Evolutionary conservation across 805 yeast species (phyloP).

Genomic region (Saccharomycopsis selenospora): DNA sequence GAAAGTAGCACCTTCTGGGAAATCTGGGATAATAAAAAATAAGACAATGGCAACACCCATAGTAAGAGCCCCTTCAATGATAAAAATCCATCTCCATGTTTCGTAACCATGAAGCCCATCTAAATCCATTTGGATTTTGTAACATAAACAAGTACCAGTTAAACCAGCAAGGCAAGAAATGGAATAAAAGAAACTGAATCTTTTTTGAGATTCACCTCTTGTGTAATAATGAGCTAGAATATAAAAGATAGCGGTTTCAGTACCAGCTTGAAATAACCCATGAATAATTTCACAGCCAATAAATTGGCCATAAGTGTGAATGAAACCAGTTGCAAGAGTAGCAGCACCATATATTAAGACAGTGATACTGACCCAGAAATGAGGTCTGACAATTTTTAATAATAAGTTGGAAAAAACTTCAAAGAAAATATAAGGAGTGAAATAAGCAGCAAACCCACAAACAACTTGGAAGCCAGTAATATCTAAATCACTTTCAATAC

Average conservation of each 20-base stretch:
- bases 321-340: conserved; percentile 59
- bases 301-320: conserved; percentile 50
- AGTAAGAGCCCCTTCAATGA: conserved; percentile 39
- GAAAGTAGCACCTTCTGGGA: conserved; percentile 39
- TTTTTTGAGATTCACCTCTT: conserved; percentile 57
- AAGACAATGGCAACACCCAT: conserved; percentile 28
- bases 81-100: conserved; percentile 47
- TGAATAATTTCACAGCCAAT: conserved; percentile 56
- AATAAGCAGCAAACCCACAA: conserved; percentile 59
- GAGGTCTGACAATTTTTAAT: conserved; percentile 55
- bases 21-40: conserved; percentile 41
- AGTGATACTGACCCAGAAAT: conserved; percentile 52
- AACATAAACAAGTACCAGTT: conserved; percentile 67
- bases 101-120: conserved; percentile 32
- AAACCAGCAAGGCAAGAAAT: conserved; percentile 73
- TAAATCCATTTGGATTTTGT: conserved; percentile 40
- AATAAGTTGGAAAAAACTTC: conserved; percentile 61
- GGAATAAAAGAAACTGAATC: conserved; percentile 58
- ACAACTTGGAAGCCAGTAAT: conserved; percentile 54
- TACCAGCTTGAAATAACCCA: conserved; percentile 63
- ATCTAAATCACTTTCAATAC: conserved; percentile 46
- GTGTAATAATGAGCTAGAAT: conserved; percentile 60
- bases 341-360: conserved; percentile 56
- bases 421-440: conserved; percentile 59
- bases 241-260: conserved; percentile 71